Percentiles rank a stretch among this genome's conserved stretches.
These are phyloP conservation scores for Penicillium sp. DNA, from an alignment of 2,329 filamentous ascomycete genomes.

Conservation along the genomic window DNA sequence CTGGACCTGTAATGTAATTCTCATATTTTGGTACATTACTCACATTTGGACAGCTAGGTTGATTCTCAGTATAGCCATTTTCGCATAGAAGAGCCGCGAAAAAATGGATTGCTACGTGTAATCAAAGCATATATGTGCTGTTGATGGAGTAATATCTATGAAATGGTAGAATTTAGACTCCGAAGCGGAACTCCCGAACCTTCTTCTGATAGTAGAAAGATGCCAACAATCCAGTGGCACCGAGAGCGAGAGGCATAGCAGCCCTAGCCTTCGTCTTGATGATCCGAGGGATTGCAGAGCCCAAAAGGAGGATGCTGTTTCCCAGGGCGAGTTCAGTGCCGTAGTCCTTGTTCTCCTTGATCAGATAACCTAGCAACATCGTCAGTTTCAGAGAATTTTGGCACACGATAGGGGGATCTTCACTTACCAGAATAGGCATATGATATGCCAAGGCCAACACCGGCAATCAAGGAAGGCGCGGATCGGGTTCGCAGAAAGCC, in stretches of 20 bases:
- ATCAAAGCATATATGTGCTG: not conserved
- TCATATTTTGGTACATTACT: not conserved
- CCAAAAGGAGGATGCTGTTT: conserved; percentile 19
- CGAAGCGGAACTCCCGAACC: conserved; percentile 5
- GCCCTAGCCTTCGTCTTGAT: conserved; percentile 17
- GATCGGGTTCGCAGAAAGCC: conserved; percentile 21
- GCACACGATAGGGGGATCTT: rapidly evolving
- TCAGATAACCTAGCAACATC: conserved; percentile 13
- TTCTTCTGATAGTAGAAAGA: conserved; percentile 9
- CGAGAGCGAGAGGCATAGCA: conserved; percentile 17
- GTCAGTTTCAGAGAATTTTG: not conserved
- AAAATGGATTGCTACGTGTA: not conserved
- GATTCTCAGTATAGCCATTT: not conserved
- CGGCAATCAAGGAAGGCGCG: conserved; percentile 19
- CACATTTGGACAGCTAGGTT: not conserved
- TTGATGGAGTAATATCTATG: not conserved
- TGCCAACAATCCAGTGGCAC: conserved; percentile 4
- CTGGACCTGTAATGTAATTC: not conserved
- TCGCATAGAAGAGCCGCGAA: not conserved
- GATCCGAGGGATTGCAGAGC: conserved; percentile 13
- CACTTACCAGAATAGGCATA: conserved; percentile 18
- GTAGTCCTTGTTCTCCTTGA: conserved; percentile 24
- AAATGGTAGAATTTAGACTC: not conserved
- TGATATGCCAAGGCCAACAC: conserved; percentile 19
- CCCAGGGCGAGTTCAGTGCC: conserved; percentile 23